phyloP scores from a whole-genome alignment of 805 yeast genomes.

The Diddensiella caesifluorescens region DNA sequence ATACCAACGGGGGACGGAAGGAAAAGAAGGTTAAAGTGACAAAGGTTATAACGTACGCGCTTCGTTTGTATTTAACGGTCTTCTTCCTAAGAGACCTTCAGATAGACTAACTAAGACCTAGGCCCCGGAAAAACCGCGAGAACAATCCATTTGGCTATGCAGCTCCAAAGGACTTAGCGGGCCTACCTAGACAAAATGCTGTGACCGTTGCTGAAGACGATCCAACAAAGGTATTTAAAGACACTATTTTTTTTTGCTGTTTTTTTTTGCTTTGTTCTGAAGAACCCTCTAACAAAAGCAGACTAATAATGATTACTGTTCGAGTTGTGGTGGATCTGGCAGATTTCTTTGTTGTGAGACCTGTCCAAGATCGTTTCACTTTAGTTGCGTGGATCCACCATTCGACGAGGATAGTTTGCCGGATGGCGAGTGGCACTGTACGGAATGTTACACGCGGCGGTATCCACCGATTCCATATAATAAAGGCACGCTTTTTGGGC shows the following conservation, averaged over 20 bases:
- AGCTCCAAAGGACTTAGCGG: conserved; percentile 30
- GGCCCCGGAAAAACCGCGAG: conserved; percentile 26
- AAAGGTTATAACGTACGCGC: conserved; percentile 15
- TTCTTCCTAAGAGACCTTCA: not conserved
- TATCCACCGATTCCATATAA: conserved; percentile 34
- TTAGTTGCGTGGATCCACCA: conserved; percentile 89
- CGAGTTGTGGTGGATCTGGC: conserved; percentile 88
- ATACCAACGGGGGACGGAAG: conserved; percentile 9
- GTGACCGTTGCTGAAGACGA: conserved; percentile 1
- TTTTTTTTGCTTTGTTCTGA: conserved; percentile 1
- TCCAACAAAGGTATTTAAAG: conserved; percentile 10
- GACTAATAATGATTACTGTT: conserved; percentile 80
- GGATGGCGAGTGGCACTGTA: conserved; percentile 86
- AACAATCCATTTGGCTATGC: conserved; percentile 46
- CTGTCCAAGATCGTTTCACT: conserved; percentile 89
- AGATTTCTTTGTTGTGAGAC: conserved; percentile 88
- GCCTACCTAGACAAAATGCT: conserved; percentile 27
- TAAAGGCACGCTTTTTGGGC: conserved; percentile 42
- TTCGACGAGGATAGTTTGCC: conserved; percentile 68
- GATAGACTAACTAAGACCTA: conserved; percentile 3
- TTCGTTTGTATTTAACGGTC: not conserved
- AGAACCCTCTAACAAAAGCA: conserved; percentile 10
- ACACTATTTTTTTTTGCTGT: conserved; percentile 3
- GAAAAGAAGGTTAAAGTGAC: conserved; percentile 9
- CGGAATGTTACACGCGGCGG: conserved; percentile 55